Evolutionary conservation across 805 yeast genomes (phyloP), one percentile per base, ranked within the genome.

Genomic region (Suhomyces vadensis): DNA sequence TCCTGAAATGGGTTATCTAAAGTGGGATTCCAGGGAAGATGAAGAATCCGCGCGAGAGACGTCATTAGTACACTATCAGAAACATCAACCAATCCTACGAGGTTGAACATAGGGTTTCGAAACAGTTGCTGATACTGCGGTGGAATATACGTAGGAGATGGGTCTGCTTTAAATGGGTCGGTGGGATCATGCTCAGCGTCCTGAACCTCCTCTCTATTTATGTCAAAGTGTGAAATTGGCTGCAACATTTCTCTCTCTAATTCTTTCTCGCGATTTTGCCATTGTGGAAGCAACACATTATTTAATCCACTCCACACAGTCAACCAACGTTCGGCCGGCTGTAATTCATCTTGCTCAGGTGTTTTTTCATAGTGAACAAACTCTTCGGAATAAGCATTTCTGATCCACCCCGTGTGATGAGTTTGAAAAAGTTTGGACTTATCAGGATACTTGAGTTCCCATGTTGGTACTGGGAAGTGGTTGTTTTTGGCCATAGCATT

Each of bases 1-100:
- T 61, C 69, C 41, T 58, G 57, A 14, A 52, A 51, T 4, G 65
- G 59, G 31, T 58, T 50, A 29, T 65, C 58, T 27, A 57, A 54
- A 0, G 74, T 63, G 2, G 75, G 73, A 44, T 70, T 66, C 73
- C 75, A 71, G 4, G 71, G 68, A 37, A 67, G 52, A 44, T 71
- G 75, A 9, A 71, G 54, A 5, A 69, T 60, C 19, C 76, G 51
- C 11, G 75, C 73, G 52, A 71, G 48, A 1, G 75, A 69, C 4
- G 76, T 71, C 36, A 71, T 58, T 20, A 71, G 52, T 7, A 67
- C 74, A 5, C 67, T 56, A 47, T 71, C 76, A 6, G 69, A 60
- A 14, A 69, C 43, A 40, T 65, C 64, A 1, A 68, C 74, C 39
- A 71, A 51, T 1, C 71, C 75, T 2, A 69, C 59, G 37, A 52